phyloP scores from a whole-genome alignment of 2,329 filamentous ascomycete genomes.

The Pseudocercospora cruenta region DNA sequence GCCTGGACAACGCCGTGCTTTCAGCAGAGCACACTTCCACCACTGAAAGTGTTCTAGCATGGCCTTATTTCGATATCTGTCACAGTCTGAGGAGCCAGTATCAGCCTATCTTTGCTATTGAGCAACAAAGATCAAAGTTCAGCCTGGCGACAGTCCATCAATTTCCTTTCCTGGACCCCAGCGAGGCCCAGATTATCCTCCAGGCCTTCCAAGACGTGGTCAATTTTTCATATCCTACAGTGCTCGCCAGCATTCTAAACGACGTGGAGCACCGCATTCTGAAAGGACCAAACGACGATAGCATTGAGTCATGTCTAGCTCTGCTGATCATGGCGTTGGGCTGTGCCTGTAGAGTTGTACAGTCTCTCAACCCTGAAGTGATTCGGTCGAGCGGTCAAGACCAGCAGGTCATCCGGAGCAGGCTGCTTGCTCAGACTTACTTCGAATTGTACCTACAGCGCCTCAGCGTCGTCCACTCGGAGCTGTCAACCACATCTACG shows the following conservation, averaged over 20 bases:
- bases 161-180: slow-evolving; percentile 9
- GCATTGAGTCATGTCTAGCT: slow-evolving; percentile 13
- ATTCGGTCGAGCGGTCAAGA: neutral
- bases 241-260: slow-evolving; percentile 5
- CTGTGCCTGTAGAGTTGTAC: slow-evolving; percentile 13
- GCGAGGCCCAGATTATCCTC: slow-evolving; percentile 8
- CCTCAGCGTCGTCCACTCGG: slow-evolving; percentile 15
- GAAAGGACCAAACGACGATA: slow-evolving; percentile 8
- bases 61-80: slow-evolving; percentile 19
- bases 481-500: slow-evolving; percentile 16
- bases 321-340: slow-evolving; percentile 20
- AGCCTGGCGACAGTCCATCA: neutral
- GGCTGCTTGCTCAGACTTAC: slow-evolving; percentile 8
- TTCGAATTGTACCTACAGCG: slow-evolving; percentile 15
- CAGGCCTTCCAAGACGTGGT: slow-evolving; percentile 10
- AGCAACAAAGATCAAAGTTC: slow-evolving; percentile 17
- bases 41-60: slow-evolving; percentile 20
- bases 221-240: slow-evolving; percentile 20
- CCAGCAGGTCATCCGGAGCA: slow-evolving; percentile 5
- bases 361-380: neutral
- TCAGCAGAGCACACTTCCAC: slow-evolving; percentile 21
- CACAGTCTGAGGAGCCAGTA: slow-evolving; percentile 14
- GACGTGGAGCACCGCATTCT: slow-evolving; percentile 17
- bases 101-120: slow-evolving; percentile 20
- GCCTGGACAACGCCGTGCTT: slow-evolving; percentile 19